Evolutionary conservation across 2,329 filamentous ascomycete genomes (phyloP).

Genomic region (Scedosporium apiospermum): DNA sequence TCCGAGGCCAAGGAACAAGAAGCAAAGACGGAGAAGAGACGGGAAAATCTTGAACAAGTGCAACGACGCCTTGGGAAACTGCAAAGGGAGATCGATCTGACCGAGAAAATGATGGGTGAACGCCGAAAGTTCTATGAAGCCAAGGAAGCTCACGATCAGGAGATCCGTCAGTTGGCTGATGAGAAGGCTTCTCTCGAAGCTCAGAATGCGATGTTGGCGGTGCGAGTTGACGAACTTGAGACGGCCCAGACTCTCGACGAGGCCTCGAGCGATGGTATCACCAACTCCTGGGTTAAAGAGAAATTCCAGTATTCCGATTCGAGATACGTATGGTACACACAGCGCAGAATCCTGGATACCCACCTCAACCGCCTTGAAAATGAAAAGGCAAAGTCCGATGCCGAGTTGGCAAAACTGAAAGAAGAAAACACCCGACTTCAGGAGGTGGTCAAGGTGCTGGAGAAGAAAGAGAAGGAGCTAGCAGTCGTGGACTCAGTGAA

Average conservation of each 20-base stretch:
- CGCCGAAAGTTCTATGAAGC: not conserved
- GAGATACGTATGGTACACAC: not conserved
- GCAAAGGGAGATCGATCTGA: not conserved
- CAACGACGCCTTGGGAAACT: not conserved
- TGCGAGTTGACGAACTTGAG: not conserved
- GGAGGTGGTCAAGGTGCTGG: not conserved
- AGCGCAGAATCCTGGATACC: not conserved
- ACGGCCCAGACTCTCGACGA: not conserved
- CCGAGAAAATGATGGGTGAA: not conserved
- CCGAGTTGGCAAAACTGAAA: not conserved
- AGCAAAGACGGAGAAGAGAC: too few species aligned
- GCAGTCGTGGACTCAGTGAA: not conserved
- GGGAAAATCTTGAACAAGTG: not conserved
- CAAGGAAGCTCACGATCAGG: not conserved
- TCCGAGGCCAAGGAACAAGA: too few species aligned
- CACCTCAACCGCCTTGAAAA: conserved; percentile 1
- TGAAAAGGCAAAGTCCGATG: not conserved
- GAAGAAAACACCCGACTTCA: not conserved
- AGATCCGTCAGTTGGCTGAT: too few species aligned
- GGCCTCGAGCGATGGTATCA: not conserved
- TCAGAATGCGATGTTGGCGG: not conserved
- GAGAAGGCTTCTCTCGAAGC: not conserved
- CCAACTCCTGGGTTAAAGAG: not conserved
- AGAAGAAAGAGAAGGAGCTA: not conserved
- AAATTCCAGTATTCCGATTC: not conserved